Evolutionary conservation across 169 alveolate species (phyloP), one percentile per base, ranked within the genome.

Genomic region (Babesia ovata): DNA sequence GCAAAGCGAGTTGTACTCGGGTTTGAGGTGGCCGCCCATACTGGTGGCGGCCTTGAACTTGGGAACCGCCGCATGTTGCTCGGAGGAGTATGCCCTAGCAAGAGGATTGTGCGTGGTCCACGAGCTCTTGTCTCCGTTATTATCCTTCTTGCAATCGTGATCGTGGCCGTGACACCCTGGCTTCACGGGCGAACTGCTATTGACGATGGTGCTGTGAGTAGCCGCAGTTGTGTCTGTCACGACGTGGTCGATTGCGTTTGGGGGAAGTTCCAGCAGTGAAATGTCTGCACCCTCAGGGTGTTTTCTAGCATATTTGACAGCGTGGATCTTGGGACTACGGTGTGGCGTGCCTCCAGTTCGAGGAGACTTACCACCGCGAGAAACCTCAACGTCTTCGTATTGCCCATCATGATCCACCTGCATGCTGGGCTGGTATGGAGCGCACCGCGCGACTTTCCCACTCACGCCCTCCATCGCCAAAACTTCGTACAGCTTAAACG

Each of bases 1-100:
- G 49, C 90, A 83, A 59, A 83, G 49, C 17, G 90, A 83, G 71
- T 81, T 83, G 65, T 75, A 83, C 29, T 42, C 69, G 7, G 90
- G 90, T 33, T 66, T 83, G 46, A 1, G 58, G 13, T 2, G 1
- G 22, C 61, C 58, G 10, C 48, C 73, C 73, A 63, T n/a, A 49
- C 73, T 63, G 45, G 28, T 7, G 33, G 36, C 33, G 6, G 73
- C n/a, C 7, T n/a, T 44, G 21, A 63, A 48, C 22, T 61, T 22
- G n/a, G 50, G 28, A 9, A 42, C 24, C 36, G 19, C 22, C 7
- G 39, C 60, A 45, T 63, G 73, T n/a, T 22, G 45, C 26, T 63
- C 73, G 42, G 60, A 63, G 22, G 60, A 45, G 28, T 63, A 49
- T n/a, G 60, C 60, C 48, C 73, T 63, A 4, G 73, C n/a, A 2